Evolutionary conservation across 306 rosid genomes (phyloP), one percentile per base, ranked within the genome.

Genomic region (Macrotyloma uniflorum): DNA sequence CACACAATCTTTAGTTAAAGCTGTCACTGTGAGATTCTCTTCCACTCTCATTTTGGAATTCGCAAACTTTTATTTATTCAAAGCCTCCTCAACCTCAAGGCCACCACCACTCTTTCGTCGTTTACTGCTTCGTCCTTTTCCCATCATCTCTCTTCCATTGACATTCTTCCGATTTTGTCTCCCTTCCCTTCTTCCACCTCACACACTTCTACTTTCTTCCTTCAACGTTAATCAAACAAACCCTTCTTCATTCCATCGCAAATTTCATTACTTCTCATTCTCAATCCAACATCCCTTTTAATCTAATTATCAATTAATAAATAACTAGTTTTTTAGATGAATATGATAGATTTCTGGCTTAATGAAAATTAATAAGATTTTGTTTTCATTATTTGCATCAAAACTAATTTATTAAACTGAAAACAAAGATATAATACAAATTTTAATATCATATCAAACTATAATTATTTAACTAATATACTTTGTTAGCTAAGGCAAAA

Each of bases 11-110:
- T 1, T 38, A 38, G 33, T 66, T 12, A 72, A 72, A 47, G 65
- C 79, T 70, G 83, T 40, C 67, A 72, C 79, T 63, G 80, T 49
- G 74, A 79, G 90, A 86, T 86, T 79, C 87, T 74, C 78, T 65
- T 68, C 36, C 76, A 57, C 77, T 35, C 20, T 54, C 14, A 19
- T 81, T 81, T 79, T 75, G 77, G 58, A 72, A 78, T 78, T 67
- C 68, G 53, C 86, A 79, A 76, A 46, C 65, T 63, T 72, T 61
- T 30, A 2, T 3, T 3, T 18, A 18, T 19, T 36, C 16, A 63
- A 33, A 58, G 19, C 6, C 24, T n/a, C n/a, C n/a, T n/a, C n/a
- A n/a, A 40, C 16, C 72, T 75, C 19, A 55, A 61, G 35, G 43
- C 22, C 73, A 64, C 75, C 64, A 74, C 18, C 5, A 22, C n/a